Base-by-base conservation (phyloP, 768 basidiomycete species). In the Lactarius pseudohatsudake region DNA sequence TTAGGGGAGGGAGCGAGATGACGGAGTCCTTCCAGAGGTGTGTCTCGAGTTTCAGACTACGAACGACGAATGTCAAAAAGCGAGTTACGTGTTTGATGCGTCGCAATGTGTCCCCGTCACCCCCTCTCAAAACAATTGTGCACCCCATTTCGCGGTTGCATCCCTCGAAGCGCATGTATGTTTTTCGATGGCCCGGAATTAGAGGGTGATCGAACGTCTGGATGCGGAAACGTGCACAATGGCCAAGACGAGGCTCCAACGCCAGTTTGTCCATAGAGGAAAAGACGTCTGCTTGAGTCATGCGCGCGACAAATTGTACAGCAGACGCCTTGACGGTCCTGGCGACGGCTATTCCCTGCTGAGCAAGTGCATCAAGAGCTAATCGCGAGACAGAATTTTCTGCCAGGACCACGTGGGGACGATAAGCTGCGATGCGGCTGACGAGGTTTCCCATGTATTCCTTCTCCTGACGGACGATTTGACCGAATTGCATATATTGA, bases 141-240 rank as follows among this genome's bases (percentile, higher is more conserved):
- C 95, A 98, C 0, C 96, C 96, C 84, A 93, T 90, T 69, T 97
- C 93, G 59, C 85, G 85, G 73, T 85, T 90, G 72, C 96, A 97
- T 2, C 96, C 96, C 77, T 99, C 97, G 72, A 99, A 98, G 1
- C 97, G 89, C 94, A 99, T 95, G 74, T 94, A 91, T 0, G 96
- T 94, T 80, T 99, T 99, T 64, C 97, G 84, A 20, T 84, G 85
- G 22, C 94, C 95, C n/a, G 96, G 94, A 50, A 98, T 99, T 47
- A 96, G 81, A 15, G 86, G 83, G 76, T 99, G 96, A 69, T 98
- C 96, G 75, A 91, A 98, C 0, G 97, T 97, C 76, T 97, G 94
- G 7, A 98, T 84, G 40, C 88, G 83, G 76, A 94, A 96, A 22
- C 85, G 84, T 7, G 85, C 79, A 73, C 96, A 98, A 72, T 96